Base-by-base conservation (phyloP, 306 rosid genomes). In the Lathyrus sativus region DNA sequence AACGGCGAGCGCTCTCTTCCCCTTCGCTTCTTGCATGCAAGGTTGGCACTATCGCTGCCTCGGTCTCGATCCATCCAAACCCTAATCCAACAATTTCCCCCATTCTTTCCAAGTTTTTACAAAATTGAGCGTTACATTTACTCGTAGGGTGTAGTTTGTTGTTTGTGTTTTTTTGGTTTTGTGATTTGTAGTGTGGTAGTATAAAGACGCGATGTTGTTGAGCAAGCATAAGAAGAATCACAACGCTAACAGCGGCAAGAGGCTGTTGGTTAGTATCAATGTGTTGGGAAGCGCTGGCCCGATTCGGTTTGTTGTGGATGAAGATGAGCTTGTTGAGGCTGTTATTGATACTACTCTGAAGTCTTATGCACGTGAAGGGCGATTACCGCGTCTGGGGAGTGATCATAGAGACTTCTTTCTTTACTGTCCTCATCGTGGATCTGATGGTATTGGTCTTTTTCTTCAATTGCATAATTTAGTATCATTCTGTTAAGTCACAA, bases 11-110 rank as follows among this genome's bases (percentile, higher is more conserved):
- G 91, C 93, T 80, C 65, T 35, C 39, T 82, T 89, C 82, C 70
- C 90, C 11, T 92, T 89, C 71, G 95, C 85, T n/a, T 88, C 98
- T 62, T 92, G 93, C 96, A 93, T 83, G 80, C 90, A 93, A 76
- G 96, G 85, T 84, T 93, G 98, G 98, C 90, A 93, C 82, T 93
- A 78, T 80, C 97, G 97, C 89, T 93, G 98, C 98, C 73, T 88
- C 44, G 96, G 96, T 72, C 70, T 90, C 69, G 96, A 90, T 86
- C 96, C n/a, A 28, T 17, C 11, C 6, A 56, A 58, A 73, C 44
- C 66, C 77, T 39, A 49, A 50, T 12, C 9, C 38, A 12, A 26
- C 61, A 4, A 9, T 14, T 38, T 31, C 31, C 9, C 51, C 2
- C 11, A 51, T 19, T 74, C 11, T 15, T 17, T 13, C 13, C 22